A percentile compares a stretch with the other conserved stretches of the same genome.
Evolutionary conservation across 2,329 filamentous ascomycete species (phyloP).

Genomic region (Colletotrichum horii): DNA sequence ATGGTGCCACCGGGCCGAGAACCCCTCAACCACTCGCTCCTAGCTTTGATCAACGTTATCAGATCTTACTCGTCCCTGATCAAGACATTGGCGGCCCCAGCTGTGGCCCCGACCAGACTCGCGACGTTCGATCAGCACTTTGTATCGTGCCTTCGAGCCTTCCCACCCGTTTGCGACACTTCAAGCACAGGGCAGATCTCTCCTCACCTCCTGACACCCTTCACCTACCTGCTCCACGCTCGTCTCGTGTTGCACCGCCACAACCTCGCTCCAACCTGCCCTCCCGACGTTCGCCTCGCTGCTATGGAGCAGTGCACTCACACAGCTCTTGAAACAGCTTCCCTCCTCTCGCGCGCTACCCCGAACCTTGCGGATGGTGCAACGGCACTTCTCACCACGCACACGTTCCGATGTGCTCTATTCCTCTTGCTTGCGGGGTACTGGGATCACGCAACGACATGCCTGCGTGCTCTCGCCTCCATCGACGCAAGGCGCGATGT

Average conservation of each 20-base stretch:
- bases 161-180: constrained; percentile 77
- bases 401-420: constrained; percentile 86
- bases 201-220: constrained; percentile 74
- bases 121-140: constrained; percentile 86
- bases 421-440: constrained; percentile 79
- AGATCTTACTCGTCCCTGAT: constrained; percentile 77
- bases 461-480: constrained; percentile 72
- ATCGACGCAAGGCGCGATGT: constrained; percentile 76
- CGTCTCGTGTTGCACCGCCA: constrained; percentile 88
- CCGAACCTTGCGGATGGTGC: constrained; percentile 69
- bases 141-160: constrained; percentile 72
- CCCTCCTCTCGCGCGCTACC: constrained; percentile 71
- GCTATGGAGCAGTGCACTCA: constrained; percentile 80
- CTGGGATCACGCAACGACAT: constrained; percentile 73
- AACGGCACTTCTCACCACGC: constrained; percentile 77
- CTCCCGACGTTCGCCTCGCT: constrained; percentile 66
- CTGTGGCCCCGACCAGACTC: constrained; percentile 70
- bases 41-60: constrained; percentile 82
- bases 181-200: constrained; percentile 72
- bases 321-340: constrained; percentile 79
- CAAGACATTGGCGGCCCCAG: constrained; percentile 71
- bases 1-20: constrained; percentile 55
- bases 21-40: constrained; percentile 71
- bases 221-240: constrained; percentile 80
- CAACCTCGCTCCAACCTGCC: constrained; percentile 78